Conservation (phyloP, 2,329 filamentous ascomycete genomes). For the Epichloe amarillans region DNA sequence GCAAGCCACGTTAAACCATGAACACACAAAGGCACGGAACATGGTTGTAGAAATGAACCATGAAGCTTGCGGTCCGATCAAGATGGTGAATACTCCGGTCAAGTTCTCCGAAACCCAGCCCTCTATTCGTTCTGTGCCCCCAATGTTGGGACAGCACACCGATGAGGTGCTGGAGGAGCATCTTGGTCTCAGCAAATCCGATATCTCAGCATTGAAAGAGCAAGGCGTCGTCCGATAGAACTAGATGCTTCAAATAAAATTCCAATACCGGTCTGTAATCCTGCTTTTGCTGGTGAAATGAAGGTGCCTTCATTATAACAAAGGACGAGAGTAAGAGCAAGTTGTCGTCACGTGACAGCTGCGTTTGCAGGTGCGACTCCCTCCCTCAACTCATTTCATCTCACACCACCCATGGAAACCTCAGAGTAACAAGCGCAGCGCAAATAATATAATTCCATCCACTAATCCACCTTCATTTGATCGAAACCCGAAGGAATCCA, state of each 20-base stretch:
- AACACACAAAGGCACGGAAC: conserved; percentile 68
- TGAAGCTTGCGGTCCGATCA: conserved; percentile 67
- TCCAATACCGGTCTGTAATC: not conserved
- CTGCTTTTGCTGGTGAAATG: not conserved
- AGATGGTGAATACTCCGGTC: conserved; percentile 84
- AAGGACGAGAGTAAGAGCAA: too few species aligned
- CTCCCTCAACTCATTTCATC: not conserved
- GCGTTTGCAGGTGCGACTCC: not conserved
- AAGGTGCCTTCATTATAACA: too few species aligned
- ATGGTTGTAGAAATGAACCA: conserved; percentile 91
- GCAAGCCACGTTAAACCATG: conserved; percentile 67
- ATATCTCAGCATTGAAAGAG: conserved; percentile 49
- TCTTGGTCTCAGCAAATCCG: conserved; percentile 42
- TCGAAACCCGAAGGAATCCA: too few species aligned
- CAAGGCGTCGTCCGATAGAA: conserved; percentile 50
- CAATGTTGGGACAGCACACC: conserved; percentile 78
- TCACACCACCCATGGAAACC: too few species aligned
- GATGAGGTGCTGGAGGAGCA: conserved; percentile 57
- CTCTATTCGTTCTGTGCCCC: conserved; percentile 63
- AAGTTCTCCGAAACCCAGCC: conserved; percentile 82
- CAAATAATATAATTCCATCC: not conserved
- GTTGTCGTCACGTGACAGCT: conserved; percentile 1
- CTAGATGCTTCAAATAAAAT: not conserved
- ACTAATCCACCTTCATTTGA: too few species aligned
- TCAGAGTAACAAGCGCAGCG: not conserved